phyloP scores from a whole-genome alignment of 2,329 filamentous ascomycete species.

The Diplodia mutila region DNA sequence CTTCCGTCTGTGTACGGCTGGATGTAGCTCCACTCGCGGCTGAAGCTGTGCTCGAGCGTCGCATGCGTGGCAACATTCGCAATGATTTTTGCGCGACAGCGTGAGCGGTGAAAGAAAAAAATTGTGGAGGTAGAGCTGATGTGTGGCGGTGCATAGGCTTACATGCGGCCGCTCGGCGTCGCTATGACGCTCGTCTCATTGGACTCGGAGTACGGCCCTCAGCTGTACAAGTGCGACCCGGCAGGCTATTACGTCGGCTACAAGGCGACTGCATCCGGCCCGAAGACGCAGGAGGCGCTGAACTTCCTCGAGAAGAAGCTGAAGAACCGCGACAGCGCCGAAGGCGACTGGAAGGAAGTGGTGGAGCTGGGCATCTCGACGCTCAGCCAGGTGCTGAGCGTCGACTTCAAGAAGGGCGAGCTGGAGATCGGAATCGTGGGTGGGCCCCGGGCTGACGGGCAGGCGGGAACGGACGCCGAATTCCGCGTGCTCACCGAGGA shows the following conservation, averaged over 20 bases:
- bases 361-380: conserved; percentile 96
- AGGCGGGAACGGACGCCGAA: conserved; percentile 75
- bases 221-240: conserved; percentile 97
- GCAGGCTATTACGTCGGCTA: conserved; percentile 98
- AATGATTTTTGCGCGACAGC: neutral
- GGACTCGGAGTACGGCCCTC: conserved; percentile 88
- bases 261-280: conserved; percentile 95
- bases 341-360: conserved; percentile 94
- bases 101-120: neutral
- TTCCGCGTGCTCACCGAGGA: conserved; percentile 94
- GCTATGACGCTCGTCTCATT: conserved; percentile 78
- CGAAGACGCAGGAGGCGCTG: conserved; percentile 97
- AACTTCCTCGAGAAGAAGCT: conserved; percentile 99
- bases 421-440: conserved; percentile 98
- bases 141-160: conserved; percentile 63
- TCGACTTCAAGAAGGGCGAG: conserved; percentile 99
- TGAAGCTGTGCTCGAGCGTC: conserved; percentile 19
- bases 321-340: conserved; percentile 95
- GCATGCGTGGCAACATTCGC: neutral
- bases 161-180: conserved; percentile 97
- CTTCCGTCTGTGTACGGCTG: neutral
- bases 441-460: conserved; percentile 78
- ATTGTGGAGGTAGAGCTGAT: conserved; percentile 11
- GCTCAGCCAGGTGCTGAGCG: conserved; percentile 92
- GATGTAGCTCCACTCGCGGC: neutral